Conservation (phyloP, 2,329 filamentous ascomycete genomes). For the Mariannaea elegans region DNA sequence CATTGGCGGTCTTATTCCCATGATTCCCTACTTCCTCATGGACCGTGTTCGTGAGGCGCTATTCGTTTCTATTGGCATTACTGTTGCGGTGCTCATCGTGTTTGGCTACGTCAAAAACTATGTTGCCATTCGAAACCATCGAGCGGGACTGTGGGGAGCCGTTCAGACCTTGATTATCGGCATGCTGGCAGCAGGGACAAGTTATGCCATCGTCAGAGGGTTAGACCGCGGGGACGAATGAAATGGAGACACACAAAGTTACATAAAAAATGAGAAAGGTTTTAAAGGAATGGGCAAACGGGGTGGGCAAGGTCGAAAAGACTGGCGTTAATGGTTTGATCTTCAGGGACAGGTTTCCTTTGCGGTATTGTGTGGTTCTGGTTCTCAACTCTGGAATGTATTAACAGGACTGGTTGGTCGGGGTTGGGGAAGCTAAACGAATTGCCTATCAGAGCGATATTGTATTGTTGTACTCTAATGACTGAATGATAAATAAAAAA, state of each 20-base stretch:
- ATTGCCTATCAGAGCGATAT: background rate
- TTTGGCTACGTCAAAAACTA: conserved; percentile 75
- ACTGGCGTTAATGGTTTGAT: conserved; percentile 16
- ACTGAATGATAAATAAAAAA: conserved; percentile 17
- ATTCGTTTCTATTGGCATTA: conserved; percentile 67
- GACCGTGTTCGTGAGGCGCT: conserved; percentile 57
- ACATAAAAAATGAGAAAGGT: background rate
- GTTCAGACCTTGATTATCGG: conserved; percentile 72
- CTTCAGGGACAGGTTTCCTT: background rate
- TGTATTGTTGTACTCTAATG: conserved; percentile 12
- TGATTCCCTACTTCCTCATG: conserved; percentile 74
- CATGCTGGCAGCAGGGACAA: conserved; percentile 71
- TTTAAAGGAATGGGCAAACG: background rate
- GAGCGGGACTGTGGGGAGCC: conserved; percentile 66
- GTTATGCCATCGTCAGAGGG: conserved; percentile 69
- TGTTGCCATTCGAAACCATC: conserved; percentile 59
- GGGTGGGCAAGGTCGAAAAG: background rate
- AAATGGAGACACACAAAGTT: background rate
- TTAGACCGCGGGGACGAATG: conserved; percentile 52
- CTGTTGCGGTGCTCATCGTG: conserved; percentile 65
- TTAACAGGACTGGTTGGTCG: conserved; percentile 8
- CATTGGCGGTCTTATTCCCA: conserved; percentile 74
- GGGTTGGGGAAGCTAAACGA: background rate
- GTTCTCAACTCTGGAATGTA: conserved; percentile 3
- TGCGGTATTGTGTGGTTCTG: background rate